Evolutionary conservation across 2,329 filamentous ascomycete species (phyloP).

Genomic region (Fusarium papillatum): DNA sequence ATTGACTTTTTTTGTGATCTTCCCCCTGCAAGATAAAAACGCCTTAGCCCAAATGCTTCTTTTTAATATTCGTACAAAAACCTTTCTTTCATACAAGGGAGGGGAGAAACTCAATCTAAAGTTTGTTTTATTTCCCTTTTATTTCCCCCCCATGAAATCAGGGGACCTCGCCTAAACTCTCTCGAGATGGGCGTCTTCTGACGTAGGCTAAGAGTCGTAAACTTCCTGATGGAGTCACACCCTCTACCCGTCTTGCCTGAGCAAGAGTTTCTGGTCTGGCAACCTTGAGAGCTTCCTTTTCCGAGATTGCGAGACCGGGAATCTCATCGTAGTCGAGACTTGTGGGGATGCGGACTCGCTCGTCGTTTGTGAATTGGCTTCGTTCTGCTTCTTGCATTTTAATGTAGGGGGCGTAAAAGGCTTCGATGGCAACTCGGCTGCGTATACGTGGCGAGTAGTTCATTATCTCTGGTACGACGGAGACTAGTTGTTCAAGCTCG

Average conservation of each 20-base stretch:
- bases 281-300: conserved; percentile 77
- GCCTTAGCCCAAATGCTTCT: neutral
- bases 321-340: conserved; percentile 84
- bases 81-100: neutral
- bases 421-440: conserved; percentile 83
- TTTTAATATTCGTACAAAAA: neutral
- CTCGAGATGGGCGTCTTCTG: conserved; percentile 45
- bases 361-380: conserved; percentile 80
- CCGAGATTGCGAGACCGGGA: conserved; percentile 82
- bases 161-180: conserved; percentile 4
- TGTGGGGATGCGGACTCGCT: conserved; percentile 77
- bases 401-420: conserved; percentile 89
- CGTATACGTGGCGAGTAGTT: conserved; percentile 71
- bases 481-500: conserved; percentile 67
- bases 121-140: neutral
- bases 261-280: conserved; percentile 88
- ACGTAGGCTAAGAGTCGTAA: conserved; percentile 75
- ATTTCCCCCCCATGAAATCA: neutral
- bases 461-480: conserved; percentile 68
- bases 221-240: conserved; percentile 74
- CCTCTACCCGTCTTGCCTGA: conserved; percentile 90
- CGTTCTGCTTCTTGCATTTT: conserved; percentile 77
- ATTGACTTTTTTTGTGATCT: neutral
- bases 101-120: neutral
- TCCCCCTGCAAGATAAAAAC: neutral